Conservation (phyloP, 2,329 filamentous ascomycete species). For the Achaetomium macrosporum region DNA sequence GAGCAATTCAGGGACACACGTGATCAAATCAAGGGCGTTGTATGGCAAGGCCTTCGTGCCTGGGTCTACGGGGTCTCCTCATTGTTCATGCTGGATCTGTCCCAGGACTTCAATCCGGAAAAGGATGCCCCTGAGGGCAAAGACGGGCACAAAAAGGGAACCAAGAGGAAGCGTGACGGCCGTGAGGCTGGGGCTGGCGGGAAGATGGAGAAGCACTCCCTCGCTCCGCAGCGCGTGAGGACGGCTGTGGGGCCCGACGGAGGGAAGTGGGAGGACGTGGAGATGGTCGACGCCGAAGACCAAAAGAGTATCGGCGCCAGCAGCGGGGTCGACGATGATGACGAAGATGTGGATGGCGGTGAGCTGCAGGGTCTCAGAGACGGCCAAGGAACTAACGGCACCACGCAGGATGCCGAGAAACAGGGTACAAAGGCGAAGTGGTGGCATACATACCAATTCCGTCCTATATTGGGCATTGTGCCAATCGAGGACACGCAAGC, state of each 20-base stretch:
- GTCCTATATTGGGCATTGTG: slow-evolving; percentile 76
- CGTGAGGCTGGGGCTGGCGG: slow-evolving; percentile 47
- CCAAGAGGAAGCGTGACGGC: slow-evolving; percentile 50
- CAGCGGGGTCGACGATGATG: slow-evolving; percentile 38
- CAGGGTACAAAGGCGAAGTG: slow-evolving; percentile 33
- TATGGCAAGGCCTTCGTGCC: slow-evolving; percentile 74
- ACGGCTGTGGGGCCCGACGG: slow-evolving; percentile 32
- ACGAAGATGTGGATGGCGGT: slow-evolving; percentile 33
- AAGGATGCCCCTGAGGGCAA: slow-evolving; percentile 26
- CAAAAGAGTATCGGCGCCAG: slow-evolving; percentile 26
- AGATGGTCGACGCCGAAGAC: slow-evolving; percentile 30
- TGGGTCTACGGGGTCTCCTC: slow-evolving; percentile 87
- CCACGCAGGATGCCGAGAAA: slow-evolving; percentile 33
- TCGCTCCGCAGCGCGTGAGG: slow-evolving; percentile 40
- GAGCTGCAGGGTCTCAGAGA: slow-evolving; percentile 30
- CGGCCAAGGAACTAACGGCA: slow-evolving; percentile 30
- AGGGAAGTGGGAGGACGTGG: slow-evolving; percentile 31
- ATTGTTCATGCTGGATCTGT: slow-evolving; percentile 87
- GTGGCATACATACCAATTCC: slow-evolving; percentile 91
- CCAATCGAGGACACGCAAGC: slow-evolving; percentile 34
- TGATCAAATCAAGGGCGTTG: slow-evolving; percentile 73
- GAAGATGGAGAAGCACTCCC: slow-evolving; percentile 43
- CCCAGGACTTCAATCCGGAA: slow-evolving; percentile 54
- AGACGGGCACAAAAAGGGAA: slow-evolving; percentile 33
- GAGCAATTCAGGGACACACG: slow-evolving; percentile 65